Evolutionary conservation across 2,329 filamentous ascomycete genomes (phyloP).

Genomic region (Fusarium drepaniforme): DNA sequence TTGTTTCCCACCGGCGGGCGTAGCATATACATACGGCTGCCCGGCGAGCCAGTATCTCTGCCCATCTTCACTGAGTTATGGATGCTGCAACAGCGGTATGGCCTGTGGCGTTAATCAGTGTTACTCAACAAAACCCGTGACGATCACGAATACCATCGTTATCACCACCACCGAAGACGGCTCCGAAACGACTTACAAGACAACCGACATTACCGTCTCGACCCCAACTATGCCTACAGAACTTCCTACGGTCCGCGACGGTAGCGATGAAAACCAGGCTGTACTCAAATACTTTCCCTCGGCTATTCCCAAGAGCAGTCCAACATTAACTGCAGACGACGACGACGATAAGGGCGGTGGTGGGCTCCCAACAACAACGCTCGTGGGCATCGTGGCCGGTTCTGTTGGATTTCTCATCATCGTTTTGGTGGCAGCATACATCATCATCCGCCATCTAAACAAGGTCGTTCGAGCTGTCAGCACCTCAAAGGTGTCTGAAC

Average conservation of each 20-base stretch:
- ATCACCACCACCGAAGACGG: constrained; percentile 60
- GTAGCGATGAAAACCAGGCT: constrained; percentile 42
- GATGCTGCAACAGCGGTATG: constrained; percentile 65
- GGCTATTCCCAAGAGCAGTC: constrained; percentile 55
- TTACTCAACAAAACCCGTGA: constrained; percentile 60
- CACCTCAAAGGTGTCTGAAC: constrained; percentile 51
- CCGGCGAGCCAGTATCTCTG: constrained; percentile 61
- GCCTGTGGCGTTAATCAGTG: constrained; percentile 62
- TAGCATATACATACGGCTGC: constrained; percentile 56
- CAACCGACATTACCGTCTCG: constrained; percentile 53
- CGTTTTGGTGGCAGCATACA: constrained; percentile 59
- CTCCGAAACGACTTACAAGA: constrained; percentile 54
- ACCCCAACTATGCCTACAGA: constrained; percentile 53
- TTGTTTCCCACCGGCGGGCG: constrained; percentile 60
- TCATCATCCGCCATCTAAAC: constrained; percentile 65
- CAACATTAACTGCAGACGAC: constrained; percentile 39
- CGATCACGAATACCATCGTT: constrained; percentile 57
- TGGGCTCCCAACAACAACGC: constrained; percentile 54
- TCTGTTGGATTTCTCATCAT: constrained; percentile 61
- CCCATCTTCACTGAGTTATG: constrained; percentile 62
- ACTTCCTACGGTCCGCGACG: constrained; percentile 41
- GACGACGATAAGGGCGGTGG: constrained; percentile 36
- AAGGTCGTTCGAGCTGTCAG: constrained; percentile 56
- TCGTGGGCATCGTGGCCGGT: constrained; percentile 68
- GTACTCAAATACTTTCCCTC: constrained; percentile 60